These are phyloP conservation scores for Didymella exigua DNA, from an alignment of 2,329 filamentous ascomycete species.

Conservation along the genomic window DNA sequence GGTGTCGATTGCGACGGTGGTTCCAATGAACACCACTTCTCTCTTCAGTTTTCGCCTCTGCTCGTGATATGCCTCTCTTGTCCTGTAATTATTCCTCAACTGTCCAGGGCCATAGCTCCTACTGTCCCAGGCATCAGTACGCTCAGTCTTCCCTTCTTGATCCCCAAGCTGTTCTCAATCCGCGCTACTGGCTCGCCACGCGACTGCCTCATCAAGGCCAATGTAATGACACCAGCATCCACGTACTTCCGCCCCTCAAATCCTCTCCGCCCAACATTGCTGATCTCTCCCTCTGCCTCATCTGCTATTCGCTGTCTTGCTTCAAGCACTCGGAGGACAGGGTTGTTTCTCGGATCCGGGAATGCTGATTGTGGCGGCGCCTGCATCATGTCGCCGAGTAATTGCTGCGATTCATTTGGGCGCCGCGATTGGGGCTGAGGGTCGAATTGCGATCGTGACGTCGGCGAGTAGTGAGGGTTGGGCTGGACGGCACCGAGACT, in stretches of 20 bases:
- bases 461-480: conserved; percentile 61
- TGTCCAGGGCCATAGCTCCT: conserved; percentile 27
- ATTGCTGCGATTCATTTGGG: conserved; percentile 12
- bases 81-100: conserved; percentile 3
- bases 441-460: conserved; percentile 56
- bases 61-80: neutral
- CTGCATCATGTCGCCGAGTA: conserved; percentile 41
- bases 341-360: conserved; percentile 53
- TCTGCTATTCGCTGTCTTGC: conserved; percentile 58
- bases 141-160: conserved; percentile 42
- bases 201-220: conserved; percentile 42
- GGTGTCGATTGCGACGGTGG: conserved; percentile 22
- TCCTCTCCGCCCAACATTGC: conserved; percentile 50
- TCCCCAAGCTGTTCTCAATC: conserved; percentile 41
- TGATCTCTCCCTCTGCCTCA: conserved; percentile 61
- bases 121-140: conserved; percentile 34
- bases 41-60: neutral
- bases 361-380: conserved; percentile 38
- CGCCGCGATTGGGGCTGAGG: conserved; percentile 34
- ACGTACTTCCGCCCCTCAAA: conserved; percentile 52
- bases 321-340: conserved; percentile 60
- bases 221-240: conserved; percentile 51
- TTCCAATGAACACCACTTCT: conserved; percentile 4
- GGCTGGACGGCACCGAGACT: conserved; percentile 64
- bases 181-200: conserved; percentile 37